A percentile compares a stretch with the other conserved stretches of the same genome.
Evolutionary conservation across 495 filamentous ascomycete genomes (phyloP).

Genomic region (Schizothecium vesticola): DNA sequence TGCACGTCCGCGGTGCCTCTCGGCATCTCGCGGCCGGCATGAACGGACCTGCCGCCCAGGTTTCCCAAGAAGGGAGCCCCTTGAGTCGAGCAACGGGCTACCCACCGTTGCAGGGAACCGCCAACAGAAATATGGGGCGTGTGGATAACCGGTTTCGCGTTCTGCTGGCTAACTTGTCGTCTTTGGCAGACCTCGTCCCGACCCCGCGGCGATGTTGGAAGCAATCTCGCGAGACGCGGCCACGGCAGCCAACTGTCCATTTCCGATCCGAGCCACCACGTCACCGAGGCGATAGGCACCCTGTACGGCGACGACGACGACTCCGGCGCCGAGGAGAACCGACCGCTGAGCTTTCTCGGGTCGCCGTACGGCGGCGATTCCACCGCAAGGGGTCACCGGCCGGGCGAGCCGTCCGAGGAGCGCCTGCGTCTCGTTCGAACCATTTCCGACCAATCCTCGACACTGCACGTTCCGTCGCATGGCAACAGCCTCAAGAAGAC

Average conservation of each 20-base stretch:
- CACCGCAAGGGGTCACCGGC: slow-evolving; percentile 20
- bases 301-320: slow-evolving; percentile 74
- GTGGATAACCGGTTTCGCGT: slow-evolving; percentile 22
- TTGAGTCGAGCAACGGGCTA: slow-evolving; percentile 6
- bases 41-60: neutral
- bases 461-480: neutral
- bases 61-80: slow-evolving; percentile 1
- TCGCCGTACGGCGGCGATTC: slow-evolving; percentile 36
- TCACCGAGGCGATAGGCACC: slow-evolving; percentile 94
- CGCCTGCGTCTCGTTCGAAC: slow-evolving; percentile 40
- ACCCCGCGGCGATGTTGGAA: slow-evolving; percentile 47
- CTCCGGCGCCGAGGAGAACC: slow-evolving; percentile 41
- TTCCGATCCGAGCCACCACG: slow-evolving; percentile 76
- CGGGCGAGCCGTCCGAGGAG: slow-evolving; percentile 26
- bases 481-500: slow-evolving; percentile 32
- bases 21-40: neutral
- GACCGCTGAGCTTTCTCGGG: slow-evolving; percentile 44
- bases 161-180: slow-evolving; percentile 18
- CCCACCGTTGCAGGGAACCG: slow-evolving; percentile 17
- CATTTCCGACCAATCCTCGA: slow-evolving; percentile 34
- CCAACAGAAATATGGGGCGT: slow-evolving; percentile 25
- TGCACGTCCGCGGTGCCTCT: neutral
- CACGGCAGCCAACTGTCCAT: slow-evolving; percentile 54
- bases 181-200: slow-evolving; percentile 48
- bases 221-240: slow-evolving; percentile 51